Evolutionary conservation across 306 rosid genomes (phyloP), one percentile per base, ranked within the genome.

Genomic region (Dalbergia cochinchinensis): DNA sequence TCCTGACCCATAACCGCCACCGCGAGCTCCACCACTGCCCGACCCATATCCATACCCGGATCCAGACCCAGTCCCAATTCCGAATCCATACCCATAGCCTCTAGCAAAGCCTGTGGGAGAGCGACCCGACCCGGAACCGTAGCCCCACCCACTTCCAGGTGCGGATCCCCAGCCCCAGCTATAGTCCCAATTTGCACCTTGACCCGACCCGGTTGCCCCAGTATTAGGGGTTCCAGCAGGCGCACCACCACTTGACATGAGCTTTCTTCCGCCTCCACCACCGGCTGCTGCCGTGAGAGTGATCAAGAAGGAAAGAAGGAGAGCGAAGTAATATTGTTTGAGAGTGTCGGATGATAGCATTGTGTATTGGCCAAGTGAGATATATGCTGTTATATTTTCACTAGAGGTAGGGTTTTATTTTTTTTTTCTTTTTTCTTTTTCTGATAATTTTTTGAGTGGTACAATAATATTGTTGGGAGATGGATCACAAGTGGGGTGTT

Each of bases 91-190:
- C 0, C 98, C 98, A 19, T 1, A 87, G 0, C 94, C 97, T 69
- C 65, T 83, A 0, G 90, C 94, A n/a, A 88, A 81, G 0, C 98
- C 98, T 0, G 77, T 34, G 0, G 91, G 79, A 1, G 98, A 86
- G 8, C 83, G 85, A 1, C 96, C 98, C 0, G 96, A 93, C 0
- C 99, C 99, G 0, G 93, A 91, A 0, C 98, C 99, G 10, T 79
- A 95, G 0, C 99, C 99, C 82, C 83, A 95, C 0, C 99, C 99
- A 0, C 87, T 62, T 4, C 92, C 88, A 0, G 97, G 98, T 33
- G 78, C 75, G 0, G 98, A 82, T 0, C 97, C 89, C 99, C 99
- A 95, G 2, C 94, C 98, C 99, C 99, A 95, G 8, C 64, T 80
- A 48, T 92, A 93, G 63, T 86, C 92, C 93, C 96, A 91, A 15